A percentile compares a stretch with the other conserved stretches of the same genome.
These are phyloP conservation scores for Periglandula ipomoeae DNA, from an alignment of 2,329 filamentous ascomycete genomes.

Conservation along the genomic window DNA sequence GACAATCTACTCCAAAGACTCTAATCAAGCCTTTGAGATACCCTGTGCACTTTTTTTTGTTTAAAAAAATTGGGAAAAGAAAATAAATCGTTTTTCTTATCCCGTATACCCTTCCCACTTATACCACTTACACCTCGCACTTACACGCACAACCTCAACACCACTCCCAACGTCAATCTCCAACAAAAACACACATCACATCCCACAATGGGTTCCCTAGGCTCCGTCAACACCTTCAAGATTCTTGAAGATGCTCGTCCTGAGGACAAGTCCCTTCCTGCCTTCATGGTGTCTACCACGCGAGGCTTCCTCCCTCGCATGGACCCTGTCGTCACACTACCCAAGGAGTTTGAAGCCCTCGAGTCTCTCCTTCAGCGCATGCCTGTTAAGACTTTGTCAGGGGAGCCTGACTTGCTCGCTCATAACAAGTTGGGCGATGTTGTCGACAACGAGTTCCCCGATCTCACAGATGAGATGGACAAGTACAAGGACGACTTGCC, in stretches of 20 bases:
- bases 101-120: no score
- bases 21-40: not conserved
- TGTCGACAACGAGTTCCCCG: conserved; percentile 65
- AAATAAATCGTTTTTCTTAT: no score
- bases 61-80: no score
- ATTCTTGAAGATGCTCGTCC: conserved; percentile 56
- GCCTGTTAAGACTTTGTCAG: conserved; percentile 67
- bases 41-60: not conserved
- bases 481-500: conserved; percentile 65
- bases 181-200: conserved; percentile 5
- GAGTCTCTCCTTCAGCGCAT: conserved; percentile 66
- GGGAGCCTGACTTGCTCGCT: conserved; percentile 69
- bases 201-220: conserved; percentile 32
- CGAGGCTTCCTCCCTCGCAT: conserved; percentile 65
- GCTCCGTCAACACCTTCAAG: conserved; percentile 35
- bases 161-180: conserved; percentile 3
- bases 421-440: conserved; percentile 63
- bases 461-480: conserved; percentile 66
- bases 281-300: conserved; percentile 71
- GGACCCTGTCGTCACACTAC: conserved; percentile 54
- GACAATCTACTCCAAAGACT: not conserved
- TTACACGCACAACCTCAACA: not conserved
- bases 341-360: conserved; percentile 62
- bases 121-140: not conserved
- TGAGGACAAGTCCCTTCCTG: conserved; percentile 53